These are phyloP conservation scores for Leucogyrophana mollusca DNA, from an alignment of 768 basidiomycete species.

Conservation along the genomic window DNA sequence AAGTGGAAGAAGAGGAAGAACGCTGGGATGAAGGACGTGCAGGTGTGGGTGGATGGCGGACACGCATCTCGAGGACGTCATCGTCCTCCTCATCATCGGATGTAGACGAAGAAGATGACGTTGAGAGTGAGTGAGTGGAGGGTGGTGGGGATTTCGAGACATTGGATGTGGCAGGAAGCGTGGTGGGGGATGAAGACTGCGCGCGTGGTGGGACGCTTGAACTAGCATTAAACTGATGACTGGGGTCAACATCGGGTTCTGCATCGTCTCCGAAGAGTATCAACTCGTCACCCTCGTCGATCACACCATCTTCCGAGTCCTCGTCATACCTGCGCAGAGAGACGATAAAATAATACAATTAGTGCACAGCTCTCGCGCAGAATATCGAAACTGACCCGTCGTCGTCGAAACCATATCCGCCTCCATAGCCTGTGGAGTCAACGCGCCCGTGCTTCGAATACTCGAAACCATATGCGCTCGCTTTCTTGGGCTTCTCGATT, in stretches of 20 bases:
- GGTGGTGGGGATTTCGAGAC: conserved; percentile 18
- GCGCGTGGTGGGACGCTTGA: conserved; percentile 18
- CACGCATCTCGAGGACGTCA: conserved; percentile 67
- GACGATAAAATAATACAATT: conserved; percentile 6
- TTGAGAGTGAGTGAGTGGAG: conserved; percentile 10
- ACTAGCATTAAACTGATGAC: conserved; percentile 8
- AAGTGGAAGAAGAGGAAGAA: conserved; percentile 29
- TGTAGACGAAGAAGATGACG: conserved; percentile 27
- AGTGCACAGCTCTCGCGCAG: not conserved
- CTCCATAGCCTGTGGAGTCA: conserved; percentile 22
- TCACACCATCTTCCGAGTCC: conserved; percentile 57
- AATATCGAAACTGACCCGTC: conserved; percentile 53
- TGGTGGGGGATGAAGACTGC: conserved; percentile 13
- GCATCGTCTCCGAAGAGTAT: conserved; percentile 25
- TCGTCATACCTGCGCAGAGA: conserved; percentile 58
- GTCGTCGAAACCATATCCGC: conserved; percentile 40
- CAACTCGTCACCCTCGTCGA: conserved; percentile 46
- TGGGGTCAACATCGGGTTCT: conserved; percentile 11
- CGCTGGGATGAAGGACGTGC: conserved; percentile 36
- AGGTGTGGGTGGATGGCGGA: conserved; percentile 25
- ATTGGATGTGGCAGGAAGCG: conserved; percentile 3
- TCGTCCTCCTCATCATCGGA: conserved; percentile 49
- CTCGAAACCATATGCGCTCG: conserved; percentile 28
- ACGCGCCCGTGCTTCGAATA: conserved; percentile 6
- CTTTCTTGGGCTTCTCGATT: conserved; percentile 68